Evolutionary conservation across 306 rosid genomes (phyloP).

Genomic region (Sindora glabra): DNA sequence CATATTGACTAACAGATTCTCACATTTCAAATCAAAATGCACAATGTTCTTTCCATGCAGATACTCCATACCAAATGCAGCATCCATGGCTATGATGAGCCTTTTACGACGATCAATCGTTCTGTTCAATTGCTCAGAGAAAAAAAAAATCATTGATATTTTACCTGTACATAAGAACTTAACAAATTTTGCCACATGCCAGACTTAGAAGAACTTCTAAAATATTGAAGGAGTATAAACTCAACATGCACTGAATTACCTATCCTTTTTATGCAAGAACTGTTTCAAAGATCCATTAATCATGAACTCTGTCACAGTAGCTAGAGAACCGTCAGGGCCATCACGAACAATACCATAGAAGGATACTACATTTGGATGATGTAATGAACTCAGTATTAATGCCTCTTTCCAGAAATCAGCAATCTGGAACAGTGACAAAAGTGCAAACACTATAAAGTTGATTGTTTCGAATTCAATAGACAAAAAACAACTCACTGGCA

Average conservation of each 20-base stretch:
- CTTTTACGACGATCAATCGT: slow-evolving; percentile 98
- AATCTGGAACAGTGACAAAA: slow-evolving; percentile 42
- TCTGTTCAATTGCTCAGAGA: slow-evolving; percentile 46
- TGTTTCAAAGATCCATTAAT: slow-evolving; percentile 96
- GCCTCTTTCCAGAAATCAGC: slow-evolving; percentile 99
- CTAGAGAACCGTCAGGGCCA: slow-evolving; percentile 97
- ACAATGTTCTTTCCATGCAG: slow-evolving; percentile 92
- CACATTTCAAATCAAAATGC: slow-evolving; percentile 98
- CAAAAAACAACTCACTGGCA: not conserved
- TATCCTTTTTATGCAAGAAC: slow-evolving; percentile 95
- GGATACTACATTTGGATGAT: slow-evolving; percentile 98
- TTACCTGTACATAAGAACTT: not conserved
- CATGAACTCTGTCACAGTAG: slow-evolving; percentile 98
- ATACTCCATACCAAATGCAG: slow-evolving; percentile 99
- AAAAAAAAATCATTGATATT: slow-evolving; percentile 8
- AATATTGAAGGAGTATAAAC: slow-evolving; percentile 3
- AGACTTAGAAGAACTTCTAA: not conserved
- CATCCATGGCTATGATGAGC: slow-evolving; percentile 97
- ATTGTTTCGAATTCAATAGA: not conserved
- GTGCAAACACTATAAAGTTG: slow-evolving; percentile 14
- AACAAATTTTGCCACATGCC: slow-evolving; percentile 5
- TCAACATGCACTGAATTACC: slow-evolving; percentile 36
- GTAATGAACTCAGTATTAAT: slow-evolving; percentile 83
- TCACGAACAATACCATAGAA: slow-evolving; percentile 97
- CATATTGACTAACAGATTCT: slow-evolving; percentile 93